Percentiles rank a stretch among this genome's conserved stretches.
Conservation (phyloP, 176 grass and related monocot genomes). For the Rhynchospora pubera region DNA sequence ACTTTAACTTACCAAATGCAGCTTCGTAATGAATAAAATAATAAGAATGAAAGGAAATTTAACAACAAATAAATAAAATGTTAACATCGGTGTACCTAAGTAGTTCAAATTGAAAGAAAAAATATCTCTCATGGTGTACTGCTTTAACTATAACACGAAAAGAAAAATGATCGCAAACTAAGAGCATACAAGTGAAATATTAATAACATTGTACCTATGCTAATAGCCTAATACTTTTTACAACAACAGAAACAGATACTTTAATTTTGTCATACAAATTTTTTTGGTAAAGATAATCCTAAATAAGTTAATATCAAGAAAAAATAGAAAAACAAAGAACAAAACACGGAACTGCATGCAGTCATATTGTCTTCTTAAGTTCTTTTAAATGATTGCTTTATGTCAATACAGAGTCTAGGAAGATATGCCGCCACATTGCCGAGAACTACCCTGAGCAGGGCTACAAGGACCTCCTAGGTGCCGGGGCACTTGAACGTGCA, state of each 20-base stretch:
- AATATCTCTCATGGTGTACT: no score
- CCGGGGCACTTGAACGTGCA: constrained; percentile 72
- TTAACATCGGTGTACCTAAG: not conserved
- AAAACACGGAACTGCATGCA: no score
- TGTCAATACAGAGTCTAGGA: constrained; percentile 47
- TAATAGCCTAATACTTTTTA: not conserved
- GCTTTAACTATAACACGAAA: no score
- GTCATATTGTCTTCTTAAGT: no score
- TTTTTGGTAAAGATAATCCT: no score
- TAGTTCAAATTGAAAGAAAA: no score
- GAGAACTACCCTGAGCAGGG: constrained; percentile 64
- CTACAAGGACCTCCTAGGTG: constrained; percentile 57
- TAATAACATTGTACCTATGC: not conserved
- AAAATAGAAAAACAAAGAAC: no score
- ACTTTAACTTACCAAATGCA: not conserved
- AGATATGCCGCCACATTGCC: constrained; percentile 71
- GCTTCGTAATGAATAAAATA: not conserved
- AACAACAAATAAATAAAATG: not conserved
- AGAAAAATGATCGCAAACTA: no score
- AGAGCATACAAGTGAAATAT: no score
- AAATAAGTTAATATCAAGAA: no score
- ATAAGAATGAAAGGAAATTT: not conserved
- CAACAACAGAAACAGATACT: not conserved
- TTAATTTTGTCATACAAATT: no score
- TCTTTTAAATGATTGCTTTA: not conserved